Percentiles rank a stretch among this genome's conserved stretches.
These are phyloP conservation scores for Powellomyces hirtus DNA, from an alignment of 192 early-diverging fungal genomes.

Conservation along the genomic window DNA sequence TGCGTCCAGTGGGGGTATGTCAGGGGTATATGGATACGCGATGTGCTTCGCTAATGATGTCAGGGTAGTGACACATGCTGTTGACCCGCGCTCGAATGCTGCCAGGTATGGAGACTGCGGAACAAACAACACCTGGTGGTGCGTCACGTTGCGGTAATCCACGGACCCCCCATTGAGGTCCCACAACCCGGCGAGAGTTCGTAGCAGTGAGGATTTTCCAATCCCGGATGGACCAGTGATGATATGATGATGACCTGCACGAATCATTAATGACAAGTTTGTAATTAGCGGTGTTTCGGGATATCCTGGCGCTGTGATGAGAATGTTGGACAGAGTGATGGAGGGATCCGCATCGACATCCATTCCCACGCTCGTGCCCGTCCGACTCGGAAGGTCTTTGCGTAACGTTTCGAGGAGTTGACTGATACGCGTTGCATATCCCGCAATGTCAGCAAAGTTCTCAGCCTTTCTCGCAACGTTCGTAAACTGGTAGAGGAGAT, in stretches of 20 bases:
- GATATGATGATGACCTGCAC: constrained; percentile 24
- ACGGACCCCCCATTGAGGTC: constrained; percentile 21
- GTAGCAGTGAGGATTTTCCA: constrained; percentile 82
- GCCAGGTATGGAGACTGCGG: constrained; percentile 75
- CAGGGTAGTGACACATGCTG: neutral
- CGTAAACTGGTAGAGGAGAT: constrained; percentile 77
- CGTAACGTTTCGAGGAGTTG: constrained; percentile 65
- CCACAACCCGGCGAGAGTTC: constrained; percentile 78
- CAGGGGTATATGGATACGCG: constrained; percentile 76
- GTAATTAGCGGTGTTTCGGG: constrained; percentile 1
- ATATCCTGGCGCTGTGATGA: constrained; percentile 25
- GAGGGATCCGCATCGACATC: constrained; percentile 29
- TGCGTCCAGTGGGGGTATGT: constrained; percentile 58
- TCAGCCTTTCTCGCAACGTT: constrained; percentile 66
- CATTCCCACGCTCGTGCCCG: neutral
- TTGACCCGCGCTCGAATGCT: constrained; percentile 51
- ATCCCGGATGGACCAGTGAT: constrained; percentile 70
- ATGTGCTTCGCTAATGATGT: constrained; percentile 64
- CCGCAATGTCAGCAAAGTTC: constrained; percentile 73
- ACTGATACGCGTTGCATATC: constrained; percentile 77
- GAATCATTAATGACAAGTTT: constrained; percentile 19
- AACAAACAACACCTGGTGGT: constrained; percentile 58
- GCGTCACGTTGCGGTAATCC: constrained; percentile 45
- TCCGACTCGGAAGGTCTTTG: neutral
- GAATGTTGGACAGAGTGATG: constrained; percentile 12